These are phyloP conservation scores for Fusarium vanettenii DNA, from an alignment of 2,329 filamentous ascomycete genomes.

Conservation along the genomic window DNA sequence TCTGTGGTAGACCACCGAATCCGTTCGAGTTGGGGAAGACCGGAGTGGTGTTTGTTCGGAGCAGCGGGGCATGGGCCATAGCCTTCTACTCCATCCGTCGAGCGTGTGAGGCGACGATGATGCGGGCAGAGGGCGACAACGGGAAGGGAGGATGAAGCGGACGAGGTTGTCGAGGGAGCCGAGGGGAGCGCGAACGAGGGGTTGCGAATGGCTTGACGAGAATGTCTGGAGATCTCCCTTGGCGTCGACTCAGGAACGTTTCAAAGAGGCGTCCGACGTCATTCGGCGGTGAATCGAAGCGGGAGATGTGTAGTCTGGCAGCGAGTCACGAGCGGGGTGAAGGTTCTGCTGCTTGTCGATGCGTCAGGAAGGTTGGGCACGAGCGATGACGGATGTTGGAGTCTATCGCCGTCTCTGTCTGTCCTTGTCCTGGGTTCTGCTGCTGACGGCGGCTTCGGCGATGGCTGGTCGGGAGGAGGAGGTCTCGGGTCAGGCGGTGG, in stretches of 20 bases:
- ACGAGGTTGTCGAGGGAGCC: constrained; percentile 30
- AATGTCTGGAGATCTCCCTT: constrained; percentile 32
- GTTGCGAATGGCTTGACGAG: constrained; percentile 10
- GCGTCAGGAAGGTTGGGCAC: constrained; percentile 13
- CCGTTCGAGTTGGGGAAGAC: constrained; percentile 62
- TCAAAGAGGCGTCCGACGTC: constrained; percentile 38
- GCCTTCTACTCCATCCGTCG: constrained; percentile 58
- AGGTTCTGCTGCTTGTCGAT: constrained; percentile 19
- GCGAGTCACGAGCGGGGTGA: constrained; percentile 32
- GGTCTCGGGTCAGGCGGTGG: constrained; percentile 42
- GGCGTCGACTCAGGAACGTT: constrained; percentile 37
- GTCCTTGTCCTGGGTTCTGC: constrained; percentile 18
- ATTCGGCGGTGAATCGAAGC: constrained; percentile 43
- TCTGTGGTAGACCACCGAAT: constrained; percentile 57
- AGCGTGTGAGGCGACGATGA: constrained; percentile 8
- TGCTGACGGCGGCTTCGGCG: constrained; percentile 20
- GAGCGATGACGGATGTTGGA: constrained; percentile 7
- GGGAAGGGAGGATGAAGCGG: constrained; percentile 16
- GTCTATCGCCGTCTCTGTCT: not conserved
- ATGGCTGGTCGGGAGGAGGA: constrained; percentile 24
- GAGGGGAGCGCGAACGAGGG: constrained; percentile 15
- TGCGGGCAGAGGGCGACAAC: constrained; percentile 10
- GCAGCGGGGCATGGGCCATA: constrained; percentile 70
- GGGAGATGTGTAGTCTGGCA: constrained; percentile 14
- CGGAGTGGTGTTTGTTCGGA: constrained; percentile 69